Base-by-base conservation (phyloP, 495 filamentous ascomycete species). In the Annulohypoxylon maeteangense region DNA sequence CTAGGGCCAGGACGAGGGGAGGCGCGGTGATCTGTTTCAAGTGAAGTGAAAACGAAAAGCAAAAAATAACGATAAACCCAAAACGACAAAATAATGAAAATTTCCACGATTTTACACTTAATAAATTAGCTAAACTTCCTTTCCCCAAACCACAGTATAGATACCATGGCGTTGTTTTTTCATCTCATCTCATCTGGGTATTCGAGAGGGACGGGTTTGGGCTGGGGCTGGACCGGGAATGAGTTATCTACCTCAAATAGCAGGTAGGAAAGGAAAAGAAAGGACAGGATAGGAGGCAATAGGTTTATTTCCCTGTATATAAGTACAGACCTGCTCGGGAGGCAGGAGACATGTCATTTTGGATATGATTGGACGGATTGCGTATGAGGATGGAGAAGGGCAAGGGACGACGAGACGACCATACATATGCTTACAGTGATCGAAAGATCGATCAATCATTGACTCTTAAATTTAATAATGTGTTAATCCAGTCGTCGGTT, bases 371-470 rank as follows among this genome's bases (percentile, higher is more conserved):
- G 44, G 23, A 38, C 11, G 44, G 42, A 11, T 25, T 0, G 18
- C 20, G 18, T 20, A 42, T n/a, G 62, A 48, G 11, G 12, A 34
- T 42, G 20, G 22, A 48, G 45, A 42, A 44, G 44, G 20, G 50
- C 10, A 38, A 45, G 16, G 64, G 55, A 67, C 36, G 56, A 67
- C 18, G 64, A 60, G 55, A 67, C 23, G 48, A 68, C 48, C 48
- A 18, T 40, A 56, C 32, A 59, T 27, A 51, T 29, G 8, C 34
- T 60, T 55, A 44, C 23, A 42, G 38, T 53, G 51, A 32, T 63
- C 68, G 55, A 57, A 63, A 58, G 59, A 69, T 71, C 56, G 51
- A 63, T 67, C 68, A 62, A 44, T 67, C 63, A 23, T 38, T 62
- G 11, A 50, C 62, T 56, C 56, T 34, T 42, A 56, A 50, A 66